Base-by-base conservation (phyloP, 2,329 filamentous ascomycete genomes). In the Sporothrix protearum region DNA sequence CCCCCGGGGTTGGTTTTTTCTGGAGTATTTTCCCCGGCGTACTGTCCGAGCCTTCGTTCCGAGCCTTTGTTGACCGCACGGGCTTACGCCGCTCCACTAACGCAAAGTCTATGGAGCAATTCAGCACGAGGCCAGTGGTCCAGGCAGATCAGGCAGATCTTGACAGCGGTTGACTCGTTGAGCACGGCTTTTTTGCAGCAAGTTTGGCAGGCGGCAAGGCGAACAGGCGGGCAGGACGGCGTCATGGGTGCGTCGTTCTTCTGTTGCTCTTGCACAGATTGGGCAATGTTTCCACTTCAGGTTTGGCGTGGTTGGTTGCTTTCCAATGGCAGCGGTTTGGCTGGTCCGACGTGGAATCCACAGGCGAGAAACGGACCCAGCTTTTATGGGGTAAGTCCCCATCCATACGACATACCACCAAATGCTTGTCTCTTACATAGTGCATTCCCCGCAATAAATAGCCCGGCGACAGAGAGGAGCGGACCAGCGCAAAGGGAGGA, bases 241-340 rank as follows among this genome's bases (percentile, higher is more conserved):
- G 49, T 28, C 49, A 53, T 53, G 49, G 49, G 49, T 12, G n/a
- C 8, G 33, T 36, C 33, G 33, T 4, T 16, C 19, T 22, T 28
- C 22, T 14, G 36, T 30, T 39, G 22, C 28, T 47, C 67, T 71
- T 69, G 33, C 30, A 64, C 66, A 28, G 68, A 68, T 68, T 5
- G 61, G 71, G 71, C 36, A 72, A 72, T 68, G 33, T 68, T 72
- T 64, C 71, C 68, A 12, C 22, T 33, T 68, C 36, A 10, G 68
- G 71, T 19, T 45, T 72, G 71, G 71, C 55, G 53, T 19, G 1
- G 36, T 25, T 7, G 39, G 14, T 22, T 47, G n/a, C 19, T 25
- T 67, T 59, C 22, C 68, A 72, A 70, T 55, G 16, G 53, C 14
- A 16, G 53, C 51, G 16, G 49, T 68, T 14, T 72, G 68, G 68